Percentiles rank a stretch among this genome's conserved stretches.
phyloP scores from a whole-genome alignment of 140 eudicot species.

The Cichorium intybus region DNA sequence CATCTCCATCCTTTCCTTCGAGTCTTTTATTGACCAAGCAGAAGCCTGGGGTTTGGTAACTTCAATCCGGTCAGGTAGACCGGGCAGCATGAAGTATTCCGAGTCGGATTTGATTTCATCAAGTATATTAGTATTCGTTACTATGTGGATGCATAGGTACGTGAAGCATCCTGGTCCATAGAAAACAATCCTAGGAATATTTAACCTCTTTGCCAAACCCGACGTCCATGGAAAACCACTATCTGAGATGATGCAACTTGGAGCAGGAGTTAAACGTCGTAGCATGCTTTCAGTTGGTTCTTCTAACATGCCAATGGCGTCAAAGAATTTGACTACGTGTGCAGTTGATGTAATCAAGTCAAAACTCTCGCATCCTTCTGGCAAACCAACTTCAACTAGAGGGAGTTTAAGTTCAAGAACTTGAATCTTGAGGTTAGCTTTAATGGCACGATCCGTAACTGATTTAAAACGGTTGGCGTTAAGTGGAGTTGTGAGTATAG shows the following conservation, averaged over 20 bases:
- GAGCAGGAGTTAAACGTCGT: constrained; percentile 3
- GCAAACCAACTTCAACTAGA: constrained; percentile 35
- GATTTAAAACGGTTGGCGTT: constrained; percentile 28
- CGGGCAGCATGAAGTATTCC: constrained; percentile 39
- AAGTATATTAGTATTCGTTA: not conserved
- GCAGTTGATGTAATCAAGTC: constrained; percentile 34
- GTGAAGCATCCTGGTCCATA: constrained; percentile 39
- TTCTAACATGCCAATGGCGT: constrained; percentile 22
- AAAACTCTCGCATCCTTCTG: constrained; percentile 42
- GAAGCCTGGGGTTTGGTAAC: constrained; percentile 32
- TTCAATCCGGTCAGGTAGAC: constrained; percentile 36
- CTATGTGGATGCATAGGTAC: constrained; percentile 15
- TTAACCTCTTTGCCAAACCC: constrained; percentile 23
- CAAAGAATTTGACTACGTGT: constrained; percentile 5
- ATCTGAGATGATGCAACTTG: constrained; percentile 39
- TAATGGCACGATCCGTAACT: constrained; percentile 22
- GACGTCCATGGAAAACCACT: constrained; percentile 21
- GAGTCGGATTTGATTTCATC: constrained; percentile 17
- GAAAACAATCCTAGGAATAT: constrained; percentile 34
- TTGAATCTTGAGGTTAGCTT: constrained; percentile 26
- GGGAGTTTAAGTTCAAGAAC: constrained; percentile 32
- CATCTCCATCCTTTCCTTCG: not conserved
- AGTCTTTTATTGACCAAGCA: not conserved
- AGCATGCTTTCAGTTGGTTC: constrained; percentile 20
- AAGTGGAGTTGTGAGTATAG: constrained; percentile 47